Base-by-base conservation (phyloP, 805 yeast genomes). In the Hanseniaspora meyeri region DNA sequence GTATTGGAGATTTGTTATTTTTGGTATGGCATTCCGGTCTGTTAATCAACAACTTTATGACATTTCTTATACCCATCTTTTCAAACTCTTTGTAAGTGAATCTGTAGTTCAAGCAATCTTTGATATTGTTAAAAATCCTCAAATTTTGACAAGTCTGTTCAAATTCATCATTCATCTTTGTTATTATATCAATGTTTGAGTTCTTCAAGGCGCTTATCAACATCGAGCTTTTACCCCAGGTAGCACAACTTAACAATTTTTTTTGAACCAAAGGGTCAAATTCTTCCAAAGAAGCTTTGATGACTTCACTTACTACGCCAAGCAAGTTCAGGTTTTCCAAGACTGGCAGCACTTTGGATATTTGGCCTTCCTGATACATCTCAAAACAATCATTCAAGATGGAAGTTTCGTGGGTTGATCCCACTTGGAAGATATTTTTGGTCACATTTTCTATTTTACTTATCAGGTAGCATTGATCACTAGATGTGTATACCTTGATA, bases 321-420 rank as follows among this genome's bases (percentile, higher is more conserved):
- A 77, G 76, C 14, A 68, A 42, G 60, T 79, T 70, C 60, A 83
- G 73, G 58, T 79, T 66, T 67, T 77, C 74, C 37, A 90, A 72
- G 59, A 84, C 86, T 58, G 85, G 87, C 64, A 85, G 87, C 0
- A 95, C 91, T 62, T 83, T 83, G 0, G 96, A 87, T 37, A 48
- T 48, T 19, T 46, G 40, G 0, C 93, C 79, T 61, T 83, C 83
- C 42, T 71, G 70, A 9, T 88, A 70, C 58, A 85, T 76, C 43
- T 82, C 83, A 40, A 82, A 75, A 9, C 96, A 85, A 68, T 90
- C 96, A 9, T 87, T 70, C 37, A 93, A 70, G 27, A 91, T 83
- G 1, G 95, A 87, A 36, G 93, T 77, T 0, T 96, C 85, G 37
- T 86, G 77, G 0, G 87, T 77, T 0, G 96, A 87, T 0, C 97